phyloP scores from a whole-genome alignment of 129 eudicot species.

The Arctium lappa region DNA sequence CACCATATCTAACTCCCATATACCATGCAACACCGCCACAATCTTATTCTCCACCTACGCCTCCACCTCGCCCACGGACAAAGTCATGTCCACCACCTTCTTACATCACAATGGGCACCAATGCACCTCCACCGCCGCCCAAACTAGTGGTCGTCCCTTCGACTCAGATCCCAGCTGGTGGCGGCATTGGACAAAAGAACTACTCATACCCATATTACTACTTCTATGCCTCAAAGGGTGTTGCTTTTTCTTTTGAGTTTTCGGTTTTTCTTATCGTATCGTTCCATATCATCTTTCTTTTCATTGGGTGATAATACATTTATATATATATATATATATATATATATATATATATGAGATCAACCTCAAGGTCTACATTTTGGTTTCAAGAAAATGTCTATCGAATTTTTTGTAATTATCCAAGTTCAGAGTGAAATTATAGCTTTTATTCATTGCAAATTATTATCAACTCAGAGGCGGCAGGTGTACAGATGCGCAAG shows the following conservation, averaged over 20 bases:
- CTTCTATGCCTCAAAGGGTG: slow-evolving; percentile 46
- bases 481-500: not conserved
- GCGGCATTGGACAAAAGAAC: slow-evolving; percentile 25
- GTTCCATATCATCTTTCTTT: slow-evolving; percentile 12
- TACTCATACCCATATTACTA: slow-evolving; percentile 53
- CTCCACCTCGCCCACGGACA: slow-evolving; percentile 19
- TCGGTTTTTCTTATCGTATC: slow-evolving; percentile 5
- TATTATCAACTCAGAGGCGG: not conserved
- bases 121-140: slow-evolving; percentile 35
- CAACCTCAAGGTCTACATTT: slow-evolving; percentile 1
- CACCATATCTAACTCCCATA: slow-evolving; percentile 37
- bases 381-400: not conserved
- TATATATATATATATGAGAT: no score
- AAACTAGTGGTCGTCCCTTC: slow-evolving; percentile 37
- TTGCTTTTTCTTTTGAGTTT: slow-evolving; percentile 10
- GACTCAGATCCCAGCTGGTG: slow-evolving; percentile 35
- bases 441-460: not conserved
- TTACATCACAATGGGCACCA: slow-evolving; percentile 21
- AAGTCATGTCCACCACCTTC: slow-evolving; percentile 50
- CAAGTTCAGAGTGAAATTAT: slow-evolving; percentile 4
- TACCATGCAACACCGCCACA: slow-evolving; percentile 31
- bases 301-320: slow-evolving; percentile 16
- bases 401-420: slow-evolving; percentile 14
- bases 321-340: not conserved
- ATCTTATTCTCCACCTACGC: slow-evolving; percentile 10